Evolutionary conservation across 1,284 basidiomycete genomes (phyloP), one percentile per base, ranked within the genome.

Genomic region (Rhodotorula sp.): DNA sequence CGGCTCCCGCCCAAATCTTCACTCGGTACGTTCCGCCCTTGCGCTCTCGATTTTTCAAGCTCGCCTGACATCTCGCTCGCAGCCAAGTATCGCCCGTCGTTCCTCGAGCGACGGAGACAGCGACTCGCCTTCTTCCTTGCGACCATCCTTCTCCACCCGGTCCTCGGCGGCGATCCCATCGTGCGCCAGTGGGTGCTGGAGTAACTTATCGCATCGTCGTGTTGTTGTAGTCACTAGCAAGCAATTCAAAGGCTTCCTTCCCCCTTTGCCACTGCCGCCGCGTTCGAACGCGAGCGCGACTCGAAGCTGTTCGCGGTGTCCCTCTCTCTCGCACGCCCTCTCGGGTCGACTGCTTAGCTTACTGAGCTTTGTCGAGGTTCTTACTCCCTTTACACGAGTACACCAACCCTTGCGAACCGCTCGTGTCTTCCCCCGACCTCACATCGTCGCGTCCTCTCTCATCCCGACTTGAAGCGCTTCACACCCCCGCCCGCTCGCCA

Each of bases 1-100:
- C 65, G 82, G 0, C 83, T 90, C 1, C 89, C 89, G 0, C 87
- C 89, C 0, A 90, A 90, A 78, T 84, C 86, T 0, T 85, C 88
- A 0, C 81, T 89, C 3, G 84, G 87, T 22, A 15, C 46, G 31
- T 31, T 2, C 20, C 28, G 47, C 54, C 52, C 2, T 47, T 18
- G 54, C 4, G 24, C 24, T 4, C 26, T 2, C 2, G 26, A 31
- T 51, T 3, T 26, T 22, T 20, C 37, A 30, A 5, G 28, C 24
- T 2, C 34, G 34, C 34, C 34, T 34, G 34, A 34, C 34, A 34
- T 34, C 34, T 34, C 34, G 34, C 26, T 48, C 11, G 4, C 65
- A 77, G 76, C 79, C 37, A 79, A 79, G 59, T 90, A 88, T 75
- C 82, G 88, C 13, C 85, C 86, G 0, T 85, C 84, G 0, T 91